These are phyloP conservation scores for Hemisphaericaspora xylanilytica DNA, from an alignment of 1,139 yeast genomes.

Conservation along the genomic window DNA sequence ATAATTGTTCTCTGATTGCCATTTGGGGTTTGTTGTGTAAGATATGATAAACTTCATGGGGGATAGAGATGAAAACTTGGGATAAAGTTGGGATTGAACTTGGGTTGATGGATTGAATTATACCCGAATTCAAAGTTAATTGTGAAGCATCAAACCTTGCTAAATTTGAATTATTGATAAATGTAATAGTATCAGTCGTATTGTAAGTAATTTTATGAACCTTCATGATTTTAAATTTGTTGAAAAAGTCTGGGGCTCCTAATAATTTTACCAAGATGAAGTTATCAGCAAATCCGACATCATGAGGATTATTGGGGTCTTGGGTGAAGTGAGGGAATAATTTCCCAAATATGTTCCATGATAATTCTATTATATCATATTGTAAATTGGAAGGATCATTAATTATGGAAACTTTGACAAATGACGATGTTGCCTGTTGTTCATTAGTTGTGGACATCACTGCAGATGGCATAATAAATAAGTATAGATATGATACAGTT, in stretches of 20 bases:
- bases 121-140: slow-evolving; percentile 33
- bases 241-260: slow-evolving; percentile 46
- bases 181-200: slow-evolving; percentile 25
- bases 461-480: slow-evolving; percentile 13
- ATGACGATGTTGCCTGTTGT: slow-evolving; percentile 15
- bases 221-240: slow-evolving; percentile 34
- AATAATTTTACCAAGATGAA: slow-evolving; percentile 37
- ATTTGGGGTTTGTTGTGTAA: slow-evolving; percentile 27
- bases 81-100: slow-evolving; percentile 29
- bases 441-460: slow-evolving; percentile 4
- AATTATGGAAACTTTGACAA: slow-evolving; percentile 32
- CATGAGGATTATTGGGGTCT: slow-evolving; percentile 1
- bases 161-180: slow-evolving; percentile 40
- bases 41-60: slow-evolving; percentile 41
- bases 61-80: slow-evolving; percentile 42
- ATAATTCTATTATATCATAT: slow-evolving; percentile 32
- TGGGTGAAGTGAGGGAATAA: slow-evolving; percentile 28
- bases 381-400: slow-evolving; percentile 28
- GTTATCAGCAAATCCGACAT: slow-evolving; percentile 14
- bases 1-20: slow-evolving; percentile 28
- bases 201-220: slow-evolving; percentile 30
- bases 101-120: slow-evolving; percentile 30
- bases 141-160: slow-evolving; percentile 27
- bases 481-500: no score
- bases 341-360: slow-evolving; percentile 33